Evolutionary conservation across 345 rosid species (phyloP), one percentile per base, ranked within the genome.

Genomic region (Euphorbia peplus): DNA sequence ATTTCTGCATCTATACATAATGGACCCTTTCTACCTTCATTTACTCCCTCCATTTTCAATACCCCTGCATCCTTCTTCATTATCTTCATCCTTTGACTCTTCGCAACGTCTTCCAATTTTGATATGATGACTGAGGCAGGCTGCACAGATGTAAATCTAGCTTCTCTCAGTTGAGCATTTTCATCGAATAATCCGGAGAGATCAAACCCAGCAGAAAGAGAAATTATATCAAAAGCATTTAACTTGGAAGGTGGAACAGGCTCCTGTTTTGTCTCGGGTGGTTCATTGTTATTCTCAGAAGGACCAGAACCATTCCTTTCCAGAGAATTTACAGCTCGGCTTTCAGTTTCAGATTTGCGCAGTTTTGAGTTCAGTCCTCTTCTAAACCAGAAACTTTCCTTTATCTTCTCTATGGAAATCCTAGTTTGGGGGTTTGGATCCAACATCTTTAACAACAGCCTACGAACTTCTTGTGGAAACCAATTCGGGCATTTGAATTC

Each of bases 151-250:
- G 68, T 62, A 67, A 73, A 73, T 73, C 68, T 67, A 16, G 68
- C 68, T 55, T 61, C 77, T 51, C 48, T 61, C 63, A 60, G 39
- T 39, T 5, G 50, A 30, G 41, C 47, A 22, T 42, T 59, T 18
- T 51, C 72, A 7, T 73, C 68, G n/a, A 73, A 73, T 29, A 73
- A 55, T 55, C 77, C 72, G 29, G 77, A 67, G 6, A 73, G 71
- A 62, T 73, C 72, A 61, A 73, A 73, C 58, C 77, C 72, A 60
- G 77, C 67, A 5, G 77, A 67, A 42, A 73, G 72, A 16, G 77
- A 73, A 52, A 73, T 67, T 42, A 73, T 67, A 42, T 73, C 68
- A 61, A 73, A 73, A 22, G 77, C 77, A 73, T 73, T 73, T 67
- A 73, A 61, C 4, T 12, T 53, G 0, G 72, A 68, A 28, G 64